phyloP scores from a whole-genome alignment of 495 filamentous ascomycete species.

The Penicillium daleae region DNA sequence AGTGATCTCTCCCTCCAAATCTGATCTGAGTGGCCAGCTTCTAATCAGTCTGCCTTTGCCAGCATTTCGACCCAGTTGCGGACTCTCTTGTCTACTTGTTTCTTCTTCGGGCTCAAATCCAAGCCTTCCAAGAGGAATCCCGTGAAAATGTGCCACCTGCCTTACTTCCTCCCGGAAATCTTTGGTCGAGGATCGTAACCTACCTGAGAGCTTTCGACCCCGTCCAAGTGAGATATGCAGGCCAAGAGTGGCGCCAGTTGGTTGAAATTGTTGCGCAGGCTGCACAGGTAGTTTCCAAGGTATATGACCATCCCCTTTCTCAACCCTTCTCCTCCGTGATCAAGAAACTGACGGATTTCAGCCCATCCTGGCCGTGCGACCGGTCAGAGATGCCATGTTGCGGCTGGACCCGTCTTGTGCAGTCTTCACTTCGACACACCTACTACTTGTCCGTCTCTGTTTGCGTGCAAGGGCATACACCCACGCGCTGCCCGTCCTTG shows the following conservation, averaged over 20 bases:
- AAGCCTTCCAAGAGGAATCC: conserved; percentile 28
- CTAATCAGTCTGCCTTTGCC: conserved; percentile 2
- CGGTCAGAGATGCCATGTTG: conserved; percentile 67
- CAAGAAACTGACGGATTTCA: conserved; percentile 28
- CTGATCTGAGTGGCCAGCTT: neutral
- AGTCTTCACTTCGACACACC: conserved; percentile 70
- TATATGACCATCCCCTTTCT: conserved; percentile 28
- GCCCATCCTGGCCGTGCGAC: conserved; percentile 63
- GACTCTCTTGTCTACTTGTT: conserved; percentile 51
- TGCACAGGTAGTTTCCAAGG: conserved; percentile 47
- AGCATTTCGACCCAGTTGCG: conserved; percentile 40
- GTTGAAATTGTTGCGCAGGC: conserved; percentile 50
- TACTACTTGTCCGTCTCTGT: conserved; percentile 63
- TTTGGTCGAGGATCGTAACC: conserved; percentile 52
- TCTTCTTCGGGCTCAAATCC: conserved; percentile 41
- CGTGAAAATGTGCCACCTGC: conserved; percentile 26
- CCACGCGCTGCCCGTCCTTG: conserved; percentile 65
- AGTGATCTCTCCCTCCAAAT: neutral
- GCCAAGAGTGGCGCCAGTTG: conserved; percentile 55
- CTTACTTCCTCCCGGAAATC: conserved; percentile 34
- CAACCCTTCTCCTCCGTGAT: neutral
- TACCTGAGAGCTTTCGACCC: conserved; percentile 61
- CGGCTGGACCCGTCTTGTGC: conserved; percentile 72
- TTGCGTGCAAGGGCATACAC: conserved; percentile 56
- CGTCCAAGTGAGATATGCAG: conserved; percentile 62